Percentiles rank a stretch among this genome's conserved stretches.
phyloP scores from a whole-genome alignment of 2,329 filamentous ascomycete genomes.

The Lomentospora prolificans region DNA sequence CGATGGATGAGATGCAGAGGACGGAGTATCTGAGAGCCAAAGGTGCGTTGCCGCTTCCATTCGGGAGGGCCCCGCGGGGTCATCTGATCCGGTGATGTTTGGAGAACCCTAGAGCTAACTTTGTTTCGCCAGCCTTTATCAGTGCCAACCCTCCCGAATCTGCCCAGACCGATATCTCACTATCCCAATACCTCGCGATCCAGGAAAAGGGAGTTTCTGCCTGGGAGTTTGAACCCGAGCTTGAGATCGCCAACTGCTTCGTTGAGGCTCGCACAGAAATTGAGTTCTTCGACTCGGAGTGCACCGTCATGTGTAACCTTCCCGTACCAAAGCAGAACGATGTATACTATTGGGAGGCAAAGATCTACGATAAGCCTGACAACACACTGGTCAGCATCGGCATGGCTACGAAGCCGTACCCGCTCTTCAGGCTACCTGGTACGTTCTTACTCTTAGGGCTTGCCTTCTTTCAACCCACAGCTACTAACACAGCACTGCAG shows the following conservation, averaged over 20 bases:
- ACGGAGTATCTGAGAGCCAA: slow-evolving; percentile 91
- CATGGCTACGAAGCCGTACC: slow-evolving; percentile 94
- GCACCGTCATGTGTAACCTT: slow-evolving; percentile 92
- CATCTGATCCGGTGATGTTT: not conserved
- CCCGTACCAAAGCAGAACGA: slow-evolving; percentile 98
- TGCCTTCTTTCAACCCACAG: not conserved
- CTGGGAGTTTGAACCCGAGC: slow-evolving; percentile 98
- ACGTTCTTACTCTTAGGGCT: slow-evolving; percentile 21
- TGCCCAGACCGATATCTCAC: slow-evolving; percentile 87
- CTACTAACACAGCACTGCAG: slow-evolving; percentile 23
- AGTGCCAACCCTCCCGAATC: slow-evolving; percentile 93
- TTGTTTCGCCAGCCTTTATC: slow-evolving; percentile 63
- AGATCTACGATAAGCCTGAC: slow-evolving; percentile 96
- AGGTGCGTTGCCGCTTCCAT: slow-evolving; percentile 45
- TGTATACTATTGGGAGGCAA: slow-evolving; percentile 99
- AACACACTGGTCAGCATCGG: slow-evolving; percentile 79
- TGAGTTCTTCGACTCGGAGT: slow-evolving; percentile 97
- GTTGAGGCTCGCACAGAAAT: slow-evolving; percentile 95
- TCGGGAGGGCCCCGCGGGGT: not conserved
- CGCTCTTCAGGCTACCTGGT: slow-evolving; percentile 89
- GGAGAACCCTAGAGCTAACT: slow-evolving; percentile 12
- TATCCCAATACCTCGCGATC: slow-evolving; percentile 95
- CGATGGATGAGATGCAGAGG: slow-evolving; percentile 87
- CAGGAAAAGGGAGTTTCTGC: slow-evolving; percentile 99
- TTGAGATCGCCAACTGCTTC: slow-evolving; percentile 98